Evolutionary conservation across 2,329 filamentous ascomycete genomes (phyloP).

Genomic region (Aureobasidium sp.): DNA sequence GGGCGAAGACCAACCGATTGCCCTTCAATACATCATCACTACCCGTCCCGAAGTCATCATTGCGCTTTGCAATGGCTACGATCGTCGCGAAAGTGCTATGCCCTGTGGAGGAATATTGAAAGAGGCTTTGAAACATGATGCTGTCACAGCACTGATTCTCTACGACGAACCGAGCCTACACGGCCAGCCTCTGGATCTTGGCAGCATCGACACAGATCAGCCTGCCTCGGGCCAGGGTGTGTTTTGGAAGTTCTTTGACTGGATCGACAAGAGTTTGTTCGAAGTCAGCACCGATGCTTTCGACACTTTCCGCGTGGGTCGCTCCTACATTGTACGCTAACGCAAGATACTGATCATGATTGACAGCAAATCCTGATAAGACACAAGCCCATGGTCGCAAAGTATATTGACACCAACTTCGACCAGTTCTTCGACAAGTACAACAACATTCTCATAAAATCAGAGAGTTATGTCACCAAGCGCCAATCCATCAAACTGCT

Average conservation of each 20-base stretch:
- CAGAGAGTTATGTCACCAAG: slow-evolving; percentile 94
- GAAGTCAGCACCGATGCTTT: slow-evolving; percentile 97
- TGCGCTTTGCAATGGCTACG: slow-evolving; percentile 81
- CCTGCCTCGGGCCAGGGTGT: slow-evolving; percentile 73
- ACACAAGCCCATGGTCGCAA: slow-evolving; percentile 83
- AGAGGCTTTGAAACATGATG: slow-evolving; percentile 85
- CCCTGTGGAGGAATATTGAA: slow-evolving; percentile 83
- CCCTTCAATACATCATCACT: slow-evolving; percentile 80
- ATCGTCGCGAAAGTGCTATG: slow-evolving; percentile 82
- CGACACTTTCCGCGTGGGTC: slow-evolving; percentile 80
- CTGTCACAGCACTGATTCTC: slow-evolving; percentile 80
- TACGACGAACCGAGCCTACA: slow-evolving; percentile 77
- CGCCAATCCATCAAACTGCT: slow-evolving; percentile 95
- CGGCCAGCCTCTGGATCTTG: slow-evolving; percentile 66
- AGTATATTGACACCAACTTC: slow-evolving; percentile 84
- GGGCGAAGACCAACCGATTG: slow-evolving; percentile 63
- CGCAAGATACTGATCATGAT: background rate
- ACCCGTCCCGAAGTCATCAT: slow-evolving; percentile 80
- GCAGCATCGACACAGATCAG: slow-evolving; percentile 65
- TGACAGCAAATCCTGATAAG: slow-evolving; percentile 80
- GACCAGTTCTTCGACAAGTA: slow-evolving; percentile 88
- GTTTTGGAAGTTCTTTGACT: slow-evolving; percentile 95
- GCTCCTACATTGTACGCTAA: background rate
- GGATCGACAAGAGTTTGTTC: slow-evolving; percentile 94
- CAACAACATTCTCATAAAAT: slow-evolving; percentile 79